Percentiles rank a stretch among this genome's conserved stretches.
These are phyloP conservation scores for Lactarius sanguifluus DNA, from an alignment of 768 basidiomycete genomes.

Conservation along the genomic window DNA sequence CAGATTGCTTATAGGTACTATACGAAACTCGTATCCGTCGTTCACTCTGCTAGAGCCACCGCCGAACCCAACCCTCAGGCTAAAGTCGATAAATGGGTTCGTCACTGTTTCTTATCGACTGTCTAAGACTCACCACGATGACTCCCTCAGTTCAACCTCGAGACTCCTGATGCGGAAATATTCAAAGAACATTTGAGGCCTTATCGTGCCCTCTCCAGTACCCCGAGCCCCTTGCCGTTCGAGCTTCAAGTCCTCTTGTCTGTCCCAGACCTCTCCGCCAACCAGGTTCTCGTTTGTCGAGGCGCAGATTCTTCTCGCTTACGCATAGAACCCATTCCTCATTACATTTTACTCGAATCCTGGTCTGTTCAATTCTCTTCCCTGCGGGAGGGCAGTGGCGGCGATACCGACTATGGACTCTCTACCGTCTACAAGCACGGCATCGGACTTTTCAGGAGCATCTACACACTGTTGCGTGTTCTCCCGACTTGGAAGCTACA, in stretches of 20 bases:
- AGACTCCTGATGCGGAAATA: conserved; percentile 70
- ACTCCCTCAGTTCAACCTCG: conserved; percentile 68
- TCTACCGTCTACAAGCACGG: conserved; percentile 84
- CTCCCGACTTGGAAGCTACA: conserved; percentile 76
- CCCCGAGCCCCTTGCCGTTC: conserved; percentile 45
- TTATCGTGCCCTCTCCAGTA: conserved; percentile 57
- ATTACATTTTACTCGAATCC: conserved; percentile 69
- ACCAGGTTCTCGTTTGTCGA: conserved; percentile 71
- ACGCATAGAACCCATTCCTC: conserved; percentile 67
- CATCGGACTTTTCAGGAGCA: conserved; percentile 76
- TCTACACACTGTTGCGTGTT: conserved; percentile 69
- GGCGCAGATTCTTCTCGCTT: conserved; percentile 51
- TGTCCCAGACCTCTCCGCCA: conserved; percentile 65
- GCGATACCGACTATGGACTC: conserved; percentile 53
- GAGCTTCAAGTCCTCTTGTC: conserved; percentile 69
- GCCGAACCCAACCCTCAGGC: conserved; percentile 42
- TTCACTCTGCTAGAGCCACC: conserved; percentile 72
- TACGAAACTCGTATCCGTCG: conserved; percentile 75
- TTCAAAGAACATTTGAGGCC: conserved; percentile 61
- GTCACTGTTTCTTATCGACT: conserved; percentile 33
- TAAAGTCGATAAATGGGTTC: conserved; percentile 81
- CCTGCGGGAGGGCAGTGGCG: conserved; percentile 24
- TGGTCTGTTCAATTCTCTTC: conserved; percentile 55
- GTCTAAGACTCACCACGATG: conserved; percentile 2
- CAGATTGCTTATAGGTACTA: conserved; percentile 85